Evolutionary conservation across 371 early-diverging fungal species (phyloP).

Genomic region (Mycotypha africana): DNA sequence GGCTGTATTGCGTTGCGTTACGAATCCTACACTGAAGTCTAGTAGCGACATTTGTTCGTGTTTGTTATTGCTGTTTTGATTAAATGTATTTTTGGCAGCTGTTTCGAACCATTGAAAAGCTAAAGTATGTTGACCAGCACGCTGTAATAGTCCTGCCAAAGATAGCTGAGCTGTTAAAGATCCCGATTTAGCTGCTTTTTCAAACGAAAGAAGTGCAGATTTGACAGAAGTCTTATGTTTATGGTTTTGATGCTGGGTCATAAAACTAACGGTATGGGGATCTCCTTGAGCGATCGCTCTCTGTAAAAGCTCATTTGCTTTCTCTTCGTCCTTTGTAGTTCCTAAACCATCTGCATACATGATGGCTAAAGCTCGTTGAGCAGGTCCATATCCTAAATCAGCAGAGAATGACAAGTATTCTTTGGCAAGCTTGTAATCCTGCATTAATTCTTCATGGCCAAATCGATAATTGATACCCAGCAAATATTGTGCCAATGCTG

Average conservation of each 20-base stretch:
- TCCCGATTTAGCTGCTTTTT: slow-evolving; percentile 42
- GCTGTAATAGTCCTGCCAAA: slow-evolving; percentile 14
- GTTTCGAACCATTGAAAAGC: slow-evolving; percentile 34
- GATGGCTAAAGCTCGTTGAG: slow-evolving; percentile 25
- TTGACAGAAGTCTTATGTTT: neutral
- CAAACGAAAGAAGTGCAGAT: neutral
- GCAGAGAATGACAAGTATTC: slow-evolving; percentile 19
- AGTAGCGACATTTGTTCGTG: slow-evolving; percentile 1
- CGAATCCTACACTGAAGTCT: neutral
- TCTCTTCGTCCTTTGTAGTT: slow-evolving; percentile 28
- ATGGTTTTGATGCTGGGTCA: neutral
- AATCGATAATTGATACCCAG: slow-evolving; percentile 27
- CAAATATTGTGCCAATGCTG: slow-evolving; percentile 22
- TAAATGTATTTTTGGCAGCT: slow-evolving; percentile 26
- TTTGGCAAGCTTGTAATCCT: slow-evolving; percentile 15
- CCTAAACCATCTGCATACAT: slow-evolving; percentile 36
- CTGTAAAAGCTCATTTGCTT: slow-evolving; percentile 52
- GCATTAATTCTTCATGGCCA: slow-evolving; percentile 14
- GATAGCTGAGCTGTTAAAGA: slow-evolving; percentile 31
- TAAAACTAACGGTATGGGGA: slow-evolving; percentile 50
- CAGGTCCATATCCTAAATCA: slow-evolving; percentile 18
- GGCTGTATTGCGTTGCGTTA: slow-evolving; percentile 11
- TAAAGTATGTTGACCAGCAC: slow-evolving; percentile 4
- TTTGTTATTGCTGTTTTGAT: neutral
- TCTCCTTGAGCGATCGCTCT: slow-evolving; percentile 54